These are phyloP conservation scores for Boletus rufocinnamomeus DNA, from an alignment of 768 basidiomycete species.

Conservation along the genomic window DNA sequence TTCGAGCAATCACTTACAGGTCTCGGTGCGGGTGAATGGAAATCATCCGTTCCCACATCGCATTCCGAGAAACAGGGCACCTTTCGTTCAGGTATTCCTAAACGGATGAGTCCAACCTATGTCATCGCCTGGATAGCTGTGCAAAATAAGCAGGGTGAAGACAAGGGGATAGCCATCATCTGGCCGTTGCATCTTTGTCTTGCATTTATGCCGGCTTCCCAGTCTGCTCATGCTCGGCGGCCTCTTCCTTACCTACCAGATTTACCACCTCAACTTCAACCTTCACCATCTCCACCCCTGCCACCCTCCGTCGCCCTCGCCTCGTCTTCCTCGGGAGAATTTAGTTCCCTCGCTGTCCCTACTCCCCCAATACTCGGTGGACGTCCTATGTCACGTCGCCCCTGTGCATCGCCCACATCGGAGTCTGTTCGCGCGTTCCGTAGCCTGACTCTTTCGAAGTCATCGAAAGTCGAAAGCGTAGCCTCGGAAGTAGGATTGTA, in stretches of 20 bases:
- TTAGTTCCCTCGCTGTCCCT: neutral
- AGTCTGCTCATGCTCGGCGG: slow-evolving; percentile 39
- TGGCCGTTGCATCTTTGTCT: slow-evolving; percentile 68
- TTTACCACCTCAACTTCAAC: slow-evolving; percentile 62
- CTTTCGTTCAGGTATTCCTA: slow-evolving; percentile 22
- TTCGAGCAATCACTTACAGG: slow-evolving; percentile 67
- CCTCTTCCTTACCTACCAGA: slow-evolving; percentile 61
- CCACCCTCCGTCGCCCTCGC: slow-evolving; percentile 35
- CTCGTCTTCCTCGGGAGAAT: slow-evolving; percentile 22
- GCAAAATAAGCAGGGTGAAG: slow-evolving; percentile 77
- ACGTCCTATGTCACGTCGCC: slow-evolving; percentile 36
- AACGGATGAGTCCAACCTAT: slow-evolving; percentile 38
- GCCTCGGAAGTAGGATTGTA: slow-evolving; percentile 67
- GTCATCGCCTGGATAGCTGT: slow-evolving; percentile 75
- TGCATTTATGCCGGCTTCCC: slow-evolving; percentile 42
- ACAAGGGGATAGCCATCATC: slow-evolving; percentile 73
- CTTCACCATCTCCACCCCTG: slow-evolving; percentile 46
- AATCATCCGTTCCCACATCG: slow-evolving; percentile 4
- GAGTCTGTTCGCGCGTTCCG: slow-evolving; percentile 48
- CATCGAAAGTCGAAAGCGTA: slow-evolving; percentile 51
- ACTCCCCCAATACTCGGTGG: slow-evolving; percentile 15
- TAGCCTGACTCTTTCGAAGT: slow-evolving; percentile 52
- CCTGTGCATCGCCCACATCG: slow-evolving; percentile 38
- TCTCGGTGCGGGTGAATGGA: slow-evolving; percentile 61
- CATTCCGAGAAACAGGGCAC: slow-evolving; percentile 26